Base-by-base conservation (phyloP, 495 filamentous ascomycete genomes). In the Xylaria cubensis region DNA sequence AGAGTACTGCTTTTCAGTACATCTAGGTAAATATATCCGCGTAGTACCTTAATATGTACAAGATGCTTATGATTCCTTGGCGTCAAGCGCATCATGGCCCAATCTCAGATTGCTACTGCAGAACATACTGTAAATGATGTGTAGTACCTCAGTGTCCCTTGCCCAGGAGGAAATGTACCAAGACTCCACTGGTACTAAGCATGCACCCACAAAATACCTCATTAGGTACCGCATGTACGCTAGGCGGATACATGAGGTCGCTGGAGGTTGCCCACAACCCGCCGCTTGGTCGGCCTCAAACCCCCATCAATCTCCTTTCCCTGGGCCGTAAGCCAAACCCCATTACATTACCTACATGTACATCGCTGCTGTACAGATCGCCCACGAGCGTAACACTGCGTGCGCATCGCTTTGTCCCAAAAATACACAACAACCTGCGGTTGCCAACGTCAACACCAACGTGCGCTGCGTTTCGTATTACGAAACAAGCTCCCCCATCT, bases 331-430 rank as follows among this genome's bases (percentile, higher is more conserved):
- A 7, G 7, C 55, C 55, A 24, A 36, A 59, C 17, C 13, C 55
- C 55, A 59, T 59, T 4, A 32, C 53, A 56, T 19, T 21, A 64
- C 29, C n/a, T 64, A 44, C 39, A 64, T 64, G 61, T 64, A 42
- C 61, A 64, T 21, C 17, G 42, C 44, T 53, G 64, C 64, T 51
- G 46, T 65, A 59, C 63, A 41, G 70, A 72, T 72, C 70, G 51
- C 34, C 64, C 44, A 48, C 70, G 63, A 72, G 63, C 70, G 70
- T 72, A 55, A 67, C 70, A 72, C 63, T 72, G 70, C 67, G 53
- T 69, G 67, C 70, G 63, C 70, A 66, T 67, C 63, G 70, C 70
- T 72, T 72, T 63, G 62, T 64, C 62, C 69, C 63, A 66, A 61
- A 59, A 66, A 66, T 67, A 66, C 51, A 50, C 70, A 24, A 39